phyloP scores from a whole-genome alignment of 2,329 filamentous ascomycete species.

The Lojkania enalia region DNA sequence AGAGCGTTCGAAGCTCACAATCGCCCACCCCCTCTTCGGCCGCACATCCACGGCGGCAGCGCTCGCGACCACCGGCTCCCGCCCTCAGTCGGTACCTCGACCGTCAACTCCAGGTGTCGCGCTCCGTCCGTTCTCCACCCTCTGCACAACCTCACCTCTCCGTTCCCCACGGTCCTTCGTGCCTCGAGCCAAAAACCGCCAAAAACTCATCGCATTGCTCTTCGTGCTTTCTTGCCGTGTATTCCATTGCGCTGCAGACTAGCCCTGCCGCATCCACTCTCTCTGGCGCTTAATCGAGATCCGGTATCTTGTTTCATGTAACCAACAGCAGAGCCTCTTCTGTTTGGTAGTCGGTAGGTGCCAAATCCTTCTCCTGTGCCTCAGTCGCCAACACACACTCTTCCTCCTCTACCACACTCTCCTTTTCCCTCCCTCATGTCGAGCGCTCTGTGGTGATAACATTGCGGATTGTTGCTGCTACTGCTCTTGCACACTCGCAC shows the following conservation, averaged over 20 bases:
- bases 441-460: constrained; percentile 12
- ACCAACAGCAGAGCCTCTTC: constrained; percentile 21
- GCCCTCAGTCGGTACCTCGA: constrained; percentile 22
- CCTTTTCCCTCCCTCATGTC: constrained; percentile 6
- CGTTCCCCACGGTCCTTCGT: constrained; percentile 4
- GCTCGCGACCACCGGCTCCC: constrained; percentile 26
- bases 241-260: constrained; percentile 28
- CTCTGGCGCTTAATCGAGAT: constrained; percentile 48
- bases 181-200: constrained; percentile 11
- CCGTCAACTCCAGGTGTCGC: constrained; percentile 8
- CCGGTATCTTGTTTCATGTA: constrained; percentile 48
- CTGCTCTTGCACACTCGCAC: neutral
- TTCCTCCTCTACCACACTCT: constrained; percentile 1
- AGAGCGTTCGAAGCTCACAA: constrained; percentile 16
- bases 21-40: constrained; percentile 16
- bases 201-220: constrained; percentile 1
- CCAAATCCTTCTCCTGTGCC: constrained; percentile 21
- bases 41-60: constrained; percentile 25
- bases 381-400: constrained; percentile 6
- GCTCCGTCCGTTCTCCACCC: constrained; percentile 8
- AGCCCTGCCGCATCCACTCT: constrained; percentile 41
- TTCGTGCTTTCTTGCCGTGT: constrained; percentile 6
- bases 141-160: constrained; percentile 1
- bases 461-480: constrained; percentile 6
- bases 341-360: constrained; percentile 36